phyloP scores from a whole-genome alignment of 305 asterid genomes.

The Solanum hybrid region DNA sequence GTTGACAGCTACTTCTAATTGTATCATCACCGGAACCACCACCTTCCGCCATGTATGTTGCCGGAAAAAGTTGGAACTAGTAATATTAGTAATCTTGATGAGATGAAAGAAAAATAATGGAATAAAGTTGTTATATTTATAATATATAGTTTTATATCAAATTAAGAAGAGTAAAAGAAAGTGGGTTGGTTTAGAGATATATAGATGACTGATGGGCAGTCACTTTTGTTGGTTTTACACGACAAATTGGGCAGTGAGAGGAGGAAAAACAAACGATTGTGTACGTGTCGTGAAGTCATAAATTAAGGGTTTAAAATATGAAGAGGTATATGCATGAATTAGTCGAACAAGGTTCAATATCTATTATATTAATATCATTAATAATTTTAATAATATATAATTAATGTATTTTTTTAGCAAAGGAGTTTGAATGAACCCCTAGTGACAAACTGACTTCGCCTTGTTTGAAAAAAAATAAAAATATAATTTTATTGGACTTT shows the following conservation, averaged over 20 bases:
- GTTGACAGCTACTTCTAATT: conserved; percentile 42
- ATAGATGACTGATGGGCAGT: conserved; percentile 25
- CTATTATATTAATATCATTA: background rate
- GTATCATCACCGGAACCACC: conserved; percentile 37
- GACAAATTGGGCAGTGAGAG: conserved; percentile 29
- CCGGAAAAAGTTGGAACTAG: background rate
- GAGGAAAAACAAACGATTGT: conserved; percentile 14
- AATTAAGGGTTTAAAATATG: background rate
- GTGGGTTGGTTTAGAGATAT: conserved; percentile 27
- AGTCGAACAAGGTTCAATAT: background rate
- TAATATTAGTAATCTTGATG: background rate
- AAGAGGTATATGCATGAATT: background rate
- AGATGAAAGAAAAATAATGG: background rate
- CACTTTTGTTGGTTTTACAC: conserved; percentile 50
- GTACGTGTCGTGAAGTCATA: background rate
- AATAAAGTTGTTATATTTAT: background rate
- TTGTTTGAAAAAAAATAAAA: background rate
- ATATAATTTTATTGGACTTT: conserved; percentile 13
- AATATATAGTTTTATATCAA: conserved; percentile 5
- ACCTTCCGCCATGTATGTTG: conserved; percentile 38
- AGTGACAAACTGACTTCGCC: background rate
- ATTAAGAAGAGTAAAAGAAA: conserved; percentile 7
- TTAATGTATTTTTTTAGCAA: background rate
- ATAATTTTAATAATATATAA: background rate
- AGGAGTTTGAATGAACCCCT: background rate